A percentile compares a stretch with the other conserved stretches of the same genome.
Conservation (phyloP, 2,329 filamentous ascomycete genomes). For the Scolecobasidium constrictum region DNA sequence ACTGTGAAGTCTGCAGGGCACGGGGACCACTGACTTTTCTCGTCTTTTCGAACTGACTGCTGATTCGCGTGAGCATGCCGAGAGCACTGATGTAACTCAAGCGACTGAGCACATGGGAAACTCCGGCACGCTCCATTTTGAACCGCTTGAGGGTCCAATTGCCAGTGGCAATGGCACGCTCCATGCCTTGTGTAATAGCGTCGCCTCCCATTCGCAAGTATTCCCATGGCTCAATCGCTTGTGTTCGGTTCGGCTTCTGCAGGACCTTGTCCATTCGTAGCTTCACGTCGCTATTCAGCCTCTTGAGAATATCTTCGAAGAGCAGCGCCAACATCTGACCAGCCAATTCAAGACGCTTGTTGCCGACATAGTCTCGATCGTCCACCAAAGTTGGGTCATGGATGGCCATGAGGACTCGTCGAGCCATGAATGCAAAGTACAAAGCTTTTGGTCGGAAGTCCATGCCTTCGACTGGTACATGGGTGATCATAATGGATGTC, state of each 20-base stretch:
- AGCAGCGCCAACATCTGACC: constrained; percentile 87
- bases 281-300: constrained; percentile 81
- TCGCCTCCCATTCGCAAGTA: constrained; percentile 78
- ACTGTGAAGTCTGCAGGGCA: constrained; percentile 93
- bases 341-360: constrained; percentile 90
- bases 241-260: constrained; percentile 83
- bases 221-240: constrained; percentile 76
- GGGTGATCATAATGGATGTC: constrained; percentile 85
- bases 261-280: constrained; percentile 90
- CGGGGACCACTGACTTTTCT: constrained; percentile 91
- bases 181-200: constrained; percentile 85
- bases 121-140: constrained; percentile 94
- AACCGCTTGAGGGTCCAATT: constrained; percentile 98
- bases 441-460: constrained; percentile 97
- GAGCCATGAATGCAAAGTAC: constrained; percentile 94
- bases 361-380: constrained; percentile 94
- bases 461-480: constrained; percentile 81
- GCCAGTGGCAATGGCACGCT: constrained; percentile 89
- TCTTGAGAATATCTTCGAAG: constrained; percentile 97
- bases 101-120: constrained; percentile 90
- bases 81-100: constrained; percentile 93
- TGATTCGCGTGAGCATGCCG: constrained; percentile 99
- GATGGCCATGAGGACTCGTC: constrained; percentile 89
- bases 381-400: constrained; percentile 84
- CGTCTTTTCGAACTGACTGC: constrained; percentile 97